Conservation (phyloP, 768 basidiomycete species). For the Xerocomus brunneocitrinus region DNA sequence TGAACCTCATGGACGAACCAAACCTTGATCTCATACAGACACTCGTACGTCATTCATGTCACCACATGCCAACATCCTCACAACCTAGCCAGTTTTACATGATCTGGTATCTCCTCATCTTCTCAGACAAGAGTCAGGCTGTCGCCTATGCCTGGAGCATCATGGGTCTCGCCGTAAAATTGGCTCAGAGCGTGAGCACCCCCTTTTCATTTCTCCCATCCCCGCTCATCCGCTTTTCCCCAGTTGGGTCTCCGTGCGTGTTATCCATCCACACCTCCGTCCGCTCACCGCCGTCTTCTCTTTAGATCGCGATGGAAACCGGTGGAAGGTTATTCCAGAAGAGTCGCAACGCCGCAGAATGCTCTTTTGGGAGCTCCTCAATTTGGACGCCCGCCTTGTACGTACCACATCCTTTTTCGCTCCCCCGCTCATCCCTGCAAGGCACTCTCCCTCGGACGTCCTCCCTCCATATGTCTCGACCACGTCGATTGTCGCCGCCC, state of each 20-base stretch:
- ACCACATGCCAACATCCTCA: constrained; percentile 28
- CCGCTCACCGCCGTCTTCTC: constrained; percentile 24
- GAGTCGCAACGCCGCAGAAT: constrained; percentile 65
- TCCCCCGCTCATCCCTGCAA: constrained; percentile 23
- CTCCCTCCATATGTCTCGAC: constrained; percentile 59
- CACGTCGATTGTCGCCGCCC: constrained; percentile 59
- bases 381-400: constrained; percentile 64
- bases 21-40: constrained; percentile 70
- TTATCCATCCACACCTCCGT: not conserved
- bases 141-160: constrained; percentile 73
- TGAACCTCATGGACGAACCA: constrained; percentile 70
- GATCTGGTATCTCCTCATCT: constrained; percentile 71
- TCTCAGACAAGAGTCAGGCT: constrained; percentile 69
- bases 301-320: constrained; percentile 63
- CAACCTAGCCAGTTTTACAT: constrained; percentile 54
- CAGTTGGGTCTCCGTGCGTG: constrained; percentile 67
- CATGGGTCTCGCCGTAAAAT: constrained; percentile 69
- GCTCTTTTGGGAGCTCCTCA: constrained; percentile 72
- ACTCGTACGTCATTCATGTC: constrained; percentile 39
- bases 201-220: not conserved
- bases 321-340: constrained; percentile 64
- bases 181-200: constrained; percentile 62
- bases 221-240: not conserved
- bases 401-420: constrained; percentile 28
- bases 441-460: constrained; percentile 68